phyloP scores from a whole-genome alignment of 495 filamentous ascomycete genomes.

The Podospora fimiseda region DNA sequence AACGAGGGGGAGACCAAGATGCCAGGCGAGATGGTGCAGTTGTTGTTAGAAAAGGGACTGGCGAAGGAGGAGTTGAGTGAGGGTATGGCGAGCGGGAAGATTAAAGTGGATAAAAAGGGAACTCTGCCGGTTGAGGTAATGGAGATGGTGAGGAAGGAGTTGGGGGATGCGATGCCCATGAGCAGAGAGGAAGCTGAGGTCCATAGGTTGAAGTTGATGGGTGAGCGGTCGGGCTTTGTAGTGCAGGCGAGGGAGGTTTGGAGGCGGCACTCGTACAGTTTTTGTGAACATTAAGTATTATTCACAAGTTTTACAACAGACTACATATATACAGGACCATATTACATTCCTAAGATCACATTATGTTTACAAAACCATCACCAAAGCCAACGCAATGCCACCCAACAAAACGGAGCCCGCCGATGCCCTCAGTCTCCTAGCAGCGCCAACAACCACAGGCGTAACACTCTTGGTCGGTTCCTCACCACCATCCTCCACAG shows the following conservation, averaged over 20 bases:
- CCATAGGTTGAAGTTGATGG: constrained; percentile 44
- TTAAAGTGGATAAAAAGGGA: too few relatives aligned
- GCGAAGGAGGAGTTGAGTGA: constrained; percentile 14
- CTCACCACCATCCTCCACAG: too few relatives aligned
- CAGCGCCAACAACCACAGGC: too few relatives aligned
- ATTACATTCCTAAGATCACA: too few relatives aligned
- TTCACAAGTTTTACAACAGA: too few relatives aligned
- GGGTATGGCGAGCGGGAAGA: constrained; percentile 2
- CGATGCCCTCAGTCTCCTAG: too few relatives aligned
- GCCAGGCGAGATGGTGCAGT: constrained; percentile 21
- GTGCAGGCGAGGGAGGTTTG: not conserved
- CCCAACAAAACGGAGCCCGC: too few relatives aligned
- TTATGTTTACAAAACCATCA: too few relatives aligned
- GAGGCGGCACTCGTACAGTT: constrained; percentile 2
- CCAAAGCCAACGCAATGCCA: too few relatives aligned
- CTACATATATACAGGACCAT: too few relatives aligned
- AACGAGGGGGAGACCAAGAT: constrained; percentile 4
- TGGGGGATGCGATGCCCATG: constrained; percentile 28
- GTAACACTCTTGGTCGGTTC: too few relatives aligned
- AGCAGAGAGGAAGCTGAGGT: constrained; percentile 39
- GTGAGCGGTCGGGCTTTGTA: constrained; percentile 28
- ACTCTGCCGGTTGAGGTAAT: constrained; percentile 39
- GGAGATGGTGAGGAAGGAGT: constrained; percentile 29
- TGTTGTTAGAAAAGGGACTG: constrained; percentile 31
- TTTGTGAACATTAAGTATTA: constrained; percentile 19